A percentile compares a stretch with the other conserved stretches of the same genome.
These are phyloP conservation scores for Rhodotorula kratochvilovae DNA, from an alignment of 768 basidiomycete genomes.

Conservation along the genomic window DNA sequence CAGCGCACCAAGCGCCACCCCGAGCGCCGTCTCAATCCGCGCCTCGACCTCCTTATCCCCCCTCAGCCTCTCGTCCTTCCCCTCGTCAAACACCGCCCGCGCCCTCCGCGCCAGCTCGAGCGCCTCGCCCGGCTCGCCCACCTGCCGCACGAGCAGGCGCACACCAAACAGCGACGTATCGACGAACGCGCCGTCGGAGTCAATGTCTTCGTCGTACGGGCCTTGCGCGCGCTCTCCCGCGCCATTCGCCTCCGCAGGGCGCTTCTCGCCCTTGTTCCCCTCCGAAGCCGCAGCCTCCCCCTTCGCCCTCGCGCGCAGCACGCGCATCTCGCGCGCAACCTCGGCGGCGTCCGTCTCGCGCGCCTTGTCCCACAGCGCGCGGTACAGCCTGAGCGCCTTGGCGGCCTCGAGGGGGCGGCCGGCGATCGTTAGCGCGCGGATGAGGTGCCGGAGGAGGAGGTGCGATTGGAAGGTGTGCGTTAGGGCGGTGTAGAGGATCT, in stretches of 20 bases:
- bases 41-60: constrained; percentile 41
- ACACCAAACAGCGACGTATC: constrained; percentile 71
- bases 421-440: constrained; percentile 59
- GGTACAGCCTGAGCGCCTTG: constrained; percentile 72
- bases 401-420: constrained; percentile 62
- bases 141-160: constrained; percentile 62
- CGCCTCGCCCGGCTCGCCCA: constrained; percentile 57
- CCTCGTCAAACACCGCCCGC: constrained; percentile 15
- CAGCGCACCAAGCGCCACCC: constrained; percentile 66
- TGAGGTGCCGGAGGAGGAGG: constrained; percentile 76
- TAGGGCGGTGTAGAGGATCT: constrained; percentile 92
- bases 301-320: constrained; percentile 44
- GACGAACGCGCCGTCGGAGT: constrained; percentile 56
- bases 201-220: constrained; percentile 45
- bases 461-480: constrained; percentile 90
- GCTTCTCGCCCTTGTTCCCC: constrained; percentile 28
- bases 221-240: background rate
- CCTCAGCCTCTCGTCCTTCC: constrained; percentile 4
- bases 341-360: constrained; percentile 58
- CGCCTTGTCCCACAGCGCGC: constrained; percentile 77
- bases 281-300: constrained; percentile 21
- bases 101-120: constrained; percentile 58
- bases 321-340: constrained; percentile 37
- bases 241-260: background rate
- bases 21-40: constrained; percentile 50